These are phyloP conservation scores for Sphaerostilbella broomeana DNA, from an alignment of 2,329 filamentous ascomycete genomes.

Conservation along the genomic window DNA sequence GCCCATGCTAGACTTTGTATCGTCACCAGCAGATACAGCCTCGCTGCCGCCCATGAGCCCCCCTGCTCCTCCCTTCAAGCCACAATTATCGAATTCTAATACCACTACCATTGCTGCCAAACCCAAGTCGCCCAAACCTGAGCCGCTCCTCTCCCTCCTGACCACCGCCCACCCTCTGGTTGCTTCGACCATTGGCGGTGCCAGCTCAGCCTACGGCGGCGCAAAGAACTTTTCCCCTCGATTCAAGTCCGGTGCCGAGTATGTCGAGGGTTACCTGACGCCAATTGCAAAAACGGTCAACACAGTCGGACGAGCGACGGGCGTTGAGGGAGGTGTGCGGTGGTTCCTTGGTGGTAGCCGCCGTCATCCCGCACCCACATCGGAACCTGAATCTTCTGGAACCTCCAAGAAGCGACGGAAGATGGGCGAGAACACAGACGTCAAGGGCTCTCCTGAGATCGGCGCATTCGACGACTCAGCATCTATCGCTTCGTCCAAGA, in stretches of 20 bases:
- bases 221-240: slow-evolving; percentile 88
- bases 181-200: slow-evolving; percentile 76
- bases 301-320: slow-evolving; percentile 74
- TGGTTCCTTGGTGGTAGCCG: slow-evolving; percentile 67
- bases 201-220: slow-evolving; percentile 75
- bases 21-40: slow-evolving; percentile 49
- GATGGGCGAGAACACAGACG: slow-evolving; percentile 38
- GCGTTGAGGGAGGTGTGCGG: slow-evolving; percentile 78
- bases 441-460: slow-evolving; percentile 17
- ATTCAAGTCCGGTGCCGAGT: slow-evolving; percentile 83
- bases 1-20: slow-evolving; percentile 54
- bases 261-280: slow-evolving; percentile 81
- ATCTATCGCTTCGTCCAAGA: slow-evolving; percentile 22
- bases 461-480: slow-evolving; percentile 19
- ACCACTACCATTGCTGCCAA: no score
- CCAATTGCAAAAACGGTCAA: slow-evolving; percentile 83
- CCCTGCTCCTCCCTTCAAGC: slow-evolving; percentile 27
- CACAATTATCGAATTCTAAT: slow-evolving; percentile 10
- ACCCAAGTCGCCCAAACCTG: slow-evolving; percentile 48
- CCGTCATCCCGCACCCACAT: slow-evolving; percentile 37
- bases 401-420: slow-evolving; percentile 54
- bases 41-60: slow-evolving; percentile 35
- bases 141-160: slow-evolving; percentile 79
- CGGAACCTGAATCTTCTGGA: slow-evolving; percentile 40
- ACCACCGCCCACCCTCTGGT: slow-evolving; percentile 84